Conservation (phyloP, 805 yeast species). For the Ogataea nonfermentans region DNA sequence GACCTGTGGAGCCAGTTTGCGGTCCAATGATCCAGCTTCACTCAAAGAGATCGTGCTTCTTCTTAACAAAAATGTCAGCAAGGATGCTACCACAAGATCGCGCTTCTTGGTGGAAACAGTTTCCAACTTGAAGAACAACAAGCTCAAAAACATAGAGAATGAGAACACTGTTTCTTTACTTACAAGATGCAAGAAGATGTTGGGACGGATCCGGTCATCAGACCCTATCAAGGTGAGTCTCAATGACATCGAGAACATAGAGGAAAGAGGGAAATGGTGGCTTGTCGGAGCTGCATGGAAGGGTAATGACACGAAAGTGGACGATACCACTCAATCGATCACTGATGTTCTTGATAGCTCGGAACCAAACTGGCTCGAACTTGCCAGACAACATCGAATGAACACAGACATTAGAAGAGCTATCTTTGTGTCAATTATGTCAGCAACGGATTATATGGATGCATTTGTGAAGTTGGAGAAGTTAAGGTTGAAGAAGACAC, state of each 20-base stretch:
- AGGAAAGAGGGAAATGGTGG: conserved; percentile 97
- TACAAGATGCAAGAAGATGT: conserved; percentile 59
- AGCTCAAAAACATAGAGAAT: conserved; percentile 52
- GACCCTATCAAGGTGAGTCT: conserved; percentile 86
- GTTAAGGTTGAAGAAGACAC: conserved; percentile 70
- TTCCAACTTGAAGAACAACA: conserved; percentile 81
- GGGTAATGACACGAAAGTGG: conserved; percentile 42
- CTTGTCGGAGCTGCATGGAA: conserved; percentile 97
- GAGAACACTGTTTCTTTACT: conserved; percentile 53
- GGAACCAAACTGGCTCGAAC: conserved; percentile 84
- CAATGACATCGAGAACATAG: conserved; percentile 74
- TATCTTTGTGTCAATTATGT: conserved; percentile 90
- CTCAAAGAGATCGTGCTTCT: conserved; percentile 72
- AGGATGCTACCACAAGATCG: conserved; percentile 56
- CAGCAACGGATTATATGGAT: conserved; percentile 88
- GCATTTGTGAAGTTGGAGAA: conserved; percentile 82
- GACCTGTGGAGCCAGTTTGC: conserved; percentile 77
- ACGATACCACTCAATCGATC: conserved; percentile 44
- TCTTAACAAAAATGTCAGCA: conserved; percentile 48
- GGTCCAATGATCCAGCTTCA: conserved; percentile 87
- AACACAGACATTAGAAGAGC: conserved; percentile 95
- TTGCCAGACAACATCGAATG: conserved; percentile 87
- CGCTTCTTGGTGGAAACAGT: conserved; percentile 83
- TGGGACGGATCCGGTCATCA: conserved; percentile 51
- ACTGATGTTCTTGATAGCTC: conserved; percentile 64